Conservation (phyloP, 2,329 filamentous ascomycete genomes). For the Nakataea oryzae region DNA sequence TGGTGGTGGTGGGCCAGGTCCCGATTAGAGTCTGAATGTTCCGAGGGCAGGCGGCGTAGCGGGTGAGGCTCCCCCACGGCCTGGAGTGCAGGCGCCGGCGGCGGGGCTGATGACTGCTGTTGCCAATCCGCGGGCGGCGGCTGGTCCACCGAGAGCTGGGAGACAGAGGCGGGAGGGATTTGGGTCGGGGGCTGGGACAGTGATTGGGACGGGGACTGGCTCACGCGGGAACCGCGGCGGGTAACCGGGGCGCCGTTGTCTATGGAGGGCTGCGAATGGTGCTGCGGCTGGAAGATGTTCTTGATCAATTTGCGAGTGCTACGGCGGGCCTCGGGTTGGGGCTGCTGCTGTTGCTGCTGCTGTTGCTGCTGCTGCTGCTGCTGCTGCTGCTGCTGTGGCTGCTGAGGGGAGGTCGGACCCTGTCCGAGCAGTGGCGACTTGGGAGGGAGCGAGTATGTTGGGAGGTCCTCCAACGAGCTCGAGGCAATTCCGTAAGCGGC, state of each 20-base stretch:
- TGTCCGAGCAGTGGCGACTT: slow-evolving; percentile 15
- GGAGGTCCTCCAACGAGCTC: slow-evolving; percentile 31
- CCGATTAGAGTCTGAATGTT: slow-evolving; percentile 22
- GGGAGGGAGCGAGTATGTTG: slow-evolving; percentile 14
- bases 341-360: slow-evolving; percentile 8
- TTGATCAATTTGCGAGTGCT: slow-evolving; percentile 44
- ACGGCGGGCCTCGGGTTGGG: slow-evolving; percentile 30
- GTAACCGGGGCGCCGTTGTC: slow-evolving; percentile 28
- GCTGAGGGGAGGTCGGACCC: slow-evolving; percentile 14
- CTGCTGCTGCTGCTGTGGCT: slow-evolving; percentile 7
- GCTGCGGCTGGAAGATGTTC: slow-evolving; percentile 32
- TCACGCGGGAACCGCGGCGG: neutral
- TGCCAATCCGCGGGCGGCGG: slow-evolving; percentile 22
- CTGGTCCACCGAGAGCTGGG: slow-evolving; percentile 25
- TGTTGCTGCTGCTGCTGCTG: slow-evolving; percentile 7
- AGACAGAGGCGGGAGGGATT: slow-evolving; percentile 26
- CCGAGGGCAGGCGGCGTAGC: neutral
- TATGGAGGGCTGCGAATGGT: slow-evolving; percentile 29
- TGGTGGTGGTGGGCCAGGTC: slow-evolving; percentile 28
- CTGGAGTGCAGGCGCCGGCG: neutral
- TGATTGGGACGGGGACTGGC: neutral
- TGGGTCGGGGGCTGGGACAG: slow-evolving; percentile 35
- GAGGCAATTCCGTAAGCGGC: slow-evolving; percentile 24
- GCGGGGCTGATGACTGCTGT: slow-evolving; percentile 10
- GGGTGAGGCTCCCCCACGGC: neutral